Evolutionary conservation across 345 rosid genomes (phyloP), one percentile per base, ranked within the genome.

Genomic region (Arabidopsis thaliana): DNA sequence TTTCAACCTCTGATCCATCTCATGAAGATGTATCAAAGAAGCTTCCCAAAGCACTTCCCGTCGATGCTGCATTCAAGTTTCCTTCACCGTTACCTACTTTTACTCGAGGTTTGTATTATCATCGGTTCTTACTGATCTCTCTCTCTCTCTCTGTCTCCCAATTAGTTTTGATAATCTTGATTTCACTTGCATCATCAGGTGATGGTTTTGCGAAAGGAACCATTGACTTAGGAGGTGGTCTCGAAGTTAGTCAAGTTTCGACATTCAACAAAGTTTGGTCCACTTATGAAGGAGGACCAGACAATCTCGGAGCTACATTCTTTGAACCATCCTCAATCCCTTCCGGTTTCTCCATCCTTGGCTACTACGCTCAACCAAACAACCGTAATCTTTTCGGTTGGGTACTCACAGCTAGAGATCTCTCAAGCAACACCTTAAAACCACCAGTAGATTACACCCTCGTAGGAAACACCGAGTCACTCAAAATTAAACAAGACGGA

Each of bases 401-500:
- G 91, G 87, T 87, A 79, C 90, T 94, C 32, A 87, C 68, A 0
- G 97, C 79, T 12, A 85, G 77, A 82, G 93, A 86, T 22, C 78
- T 68, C 2, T 55, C 79, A 3, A 53, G 16, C 34, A 60, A 67
- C 61, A 12, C 82, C 45, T 71, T 94, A 33, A 77, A 79, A 38
- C 76, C 73, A 24, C 98, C 98, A 9, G 2, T 80, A 3, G 98
- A 91, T 79, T 94, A 88, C 80, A 83, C 80, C 49, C 96, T 94
- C 42, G 83, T 90, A 49, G 91, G 88, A 88, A 89, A 81, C 81
- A 89, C 95, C 4, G 89, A 89, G 58, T 75, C 89, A 22, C 16
- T 76, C 64, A 81, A 82, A 28, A 84, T 88, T 67, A 85, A 86
- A 70, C 93, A 90, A 81, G 93, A 87, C 6, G 87, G 89, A 1